phyloP scores from a whole-genome alignment of 176 grass and related monocot genomes.

The Avena insularis region DNA sequence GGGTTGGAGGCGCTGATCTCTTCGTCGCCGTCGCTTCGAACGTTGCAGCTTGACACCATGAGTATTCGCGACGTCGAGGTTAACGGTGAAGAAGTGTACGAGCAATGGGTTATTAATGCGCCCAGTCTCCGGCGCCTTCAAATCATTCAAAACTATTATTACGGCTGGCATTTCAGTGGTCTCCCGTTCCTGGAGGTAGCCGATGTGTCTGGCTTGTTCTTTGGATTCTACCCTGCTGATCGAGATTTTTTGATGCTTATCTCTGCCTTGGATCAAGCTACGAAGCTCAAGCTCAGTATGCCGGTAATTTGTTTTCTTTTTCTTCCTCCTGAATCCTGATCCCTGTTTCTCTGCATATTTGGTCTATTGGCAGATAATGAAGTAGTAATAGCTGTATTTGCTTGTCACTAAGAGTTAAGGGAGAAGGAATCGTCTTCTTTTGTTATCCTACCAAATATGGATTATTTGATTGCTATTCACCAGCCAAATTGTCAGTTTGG shows the following conservation, averaged over 20 bases:
- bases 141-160: neutral
- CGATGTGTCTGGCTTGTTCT: neutral
- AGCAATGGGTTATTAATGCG: neutral
- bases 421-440: too few relatives aligned
- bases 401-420: too few relatives aligned
- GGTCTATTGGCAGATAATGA: too few relatives aligned
- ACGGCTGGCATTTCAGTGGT: conserved; percentile 5
- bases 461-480: too few relatives aligned
- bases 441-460: too few relatives aligned
- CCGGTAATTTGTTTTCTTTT: neutral
- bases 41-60: neutral
- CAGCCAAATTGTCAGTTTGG: neutral
- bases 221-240: neutral
- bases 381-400: too few relatives aligned
- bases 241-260: neutral
- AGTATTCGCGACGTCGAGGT: neutral
- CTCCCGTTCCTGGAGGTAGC: conserved; percentile 5
- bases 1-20: neutral
- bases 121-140: neutral
- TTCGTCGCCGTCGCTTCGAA: neutral
- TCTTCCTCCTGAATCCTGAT: too few relatives aligned
- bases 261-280: neutral
- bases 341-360: too few relatives aligned
- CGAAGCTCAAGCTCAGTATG: neutral
- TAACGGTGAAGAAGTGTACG: neutral